Evolutionary conservation across 495 filamentous ascomycete species (phyloP), one percentile per base, ranked within the genome.

Genomic region (Penicillium fimorum): DNA sequence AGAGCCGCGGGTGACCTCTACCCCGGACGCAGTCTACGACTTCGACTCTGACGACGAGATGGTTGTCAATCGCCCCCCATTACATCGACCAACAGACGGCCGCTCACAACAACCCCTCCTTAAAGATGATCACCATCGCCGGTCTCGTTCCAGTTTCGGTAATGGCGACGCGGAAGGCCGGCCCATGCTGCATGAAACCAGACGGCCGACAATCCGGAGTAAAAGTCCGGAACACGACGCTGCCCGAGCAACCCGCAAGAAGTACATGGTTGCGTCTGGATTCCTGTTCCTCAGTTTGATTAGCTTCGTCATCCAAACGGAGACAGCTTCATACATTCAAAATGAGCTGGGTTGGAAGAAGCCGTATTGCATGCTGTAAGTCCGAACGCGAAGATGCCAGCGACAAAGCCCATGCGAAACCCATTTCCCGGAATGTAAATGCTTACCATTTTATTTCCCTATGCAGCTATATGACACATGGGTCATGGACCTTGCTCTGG

Each of bases 361-460:
- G 74, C 87, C 93, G 24, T 98, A 97, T 77, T 92, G 88, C 78
- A 98, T 98, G 94, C 80, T 98, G 81, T 98, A 76, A 79, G 83
- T 82, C 59, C 41, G 37, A 20, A 56, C 24, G 22, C 56, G n/a
- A 41, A 45, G 15, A 42, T 27, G 13, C 48, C 40, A n/a, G 6
- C 47, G 18, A 38, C 42, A 47, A 47, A 40, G 30, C 52, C 46
- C 30, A 45, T 20, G 22, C 53, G 38, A 13, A 48, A 24, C 30
- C 22, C 11, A 22, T 38, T 51, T 32, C 7, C 27, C 41, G n/a
- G 51, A 37, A 61, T 48, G 43, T 32, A 58, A 59, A 55, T 35
- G 58, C 58, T 61, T 57, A 62, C 53, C 47, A 49, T 13, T 42
- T 46, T 33, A 15, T 48, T 25, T 41, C 44, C 53, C 46, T 11